phyloP scores from a whole-genome alignment of 1,284 basidiomycete genomes.

The Cryptococcus hybrid region DNA sequence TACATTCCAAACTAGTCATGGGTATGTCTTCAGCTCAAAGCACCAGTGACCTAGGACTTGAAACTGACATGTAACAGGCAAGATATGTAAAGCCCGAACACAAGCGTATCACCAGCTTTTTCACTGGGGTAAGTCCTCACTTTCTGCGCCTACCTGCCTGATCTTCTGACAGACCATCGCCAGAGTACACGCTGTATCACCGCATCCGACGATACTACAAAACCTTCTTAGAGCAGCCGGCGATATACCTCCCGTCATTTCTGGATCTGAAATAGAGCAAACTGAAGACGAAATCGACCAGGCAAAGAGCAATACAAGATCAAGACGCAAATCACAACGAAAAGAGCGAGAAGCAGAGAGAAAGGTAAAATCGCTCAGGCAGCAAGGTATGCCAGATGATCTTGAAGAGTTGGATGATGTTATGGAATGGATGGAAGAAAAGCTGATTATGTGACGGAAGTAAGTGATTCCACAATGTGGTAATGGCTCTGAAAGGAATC shows the following conservation, averaged over 20 bases:
- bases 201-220: neutral
- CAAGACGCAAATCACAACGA: neutral
- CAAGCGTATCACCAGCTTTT: constrained; percentile 68
- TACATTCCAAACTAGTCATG: neutral
- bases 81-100: constrained; percentile 70
- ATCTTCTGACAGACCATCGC: neutral
- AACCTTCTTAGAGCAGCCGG: neutral
- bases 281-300: neutral
- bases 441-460: no score
- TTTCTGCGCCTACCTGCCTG: neutral
- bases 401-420: neutral
- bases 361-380: no score
- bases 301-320: neutral
- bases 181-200: neutral
- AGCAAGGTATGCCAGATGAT: neutral
- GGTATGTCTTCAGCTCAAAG: constrained; percentile 13
- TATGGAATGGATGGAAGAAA: neutral
- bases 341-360: neutral
- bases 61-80: constrained; percentile 54
- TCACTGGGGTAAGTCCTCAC: constrained; percentile 69
- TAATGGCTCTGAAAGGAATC: no score
- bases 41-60: neutral
- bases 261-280: no score
- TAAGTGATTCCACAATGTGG: no score
- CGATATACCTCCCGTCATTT: neutral